phyloP scores from a whole-genome alignment of 495 filamentous ascomycete species.

The Tricharina praecox region DNA sequence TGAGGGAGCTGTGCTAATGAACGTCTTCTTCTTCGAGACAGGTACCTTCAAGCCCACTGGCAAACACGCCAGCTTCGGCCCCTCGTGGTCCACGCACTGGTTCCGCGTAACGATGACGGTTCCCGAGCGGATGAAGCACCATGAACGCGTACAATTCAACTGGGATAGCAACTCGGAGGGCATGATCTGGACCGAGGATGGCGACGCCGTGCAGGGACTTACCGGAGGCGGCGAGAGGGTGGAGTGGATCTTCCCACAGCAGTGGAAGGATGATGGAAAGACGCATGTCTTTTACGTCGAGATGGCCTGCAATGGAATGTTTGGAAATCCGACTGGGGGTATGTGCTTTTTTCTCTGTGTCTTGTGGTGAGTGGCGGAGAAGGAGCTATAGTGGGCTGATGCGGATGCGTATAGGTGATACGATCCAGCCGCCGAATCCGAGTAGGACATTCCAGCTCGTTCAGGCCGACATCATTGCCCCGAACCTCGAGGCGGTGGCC shows the following conservation, averaged over 20 bases:
- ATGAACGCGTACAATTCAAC: slow-evolving; percentile 73
- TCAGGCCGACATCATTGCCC: slow-evolving; percentile 64
- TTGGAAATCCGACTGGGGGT: slow-evolving; percentile 69
- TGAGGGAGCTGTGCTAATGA: too few relatives aligned
- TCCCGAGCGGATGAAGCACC: slow-evolving; percentile 49
- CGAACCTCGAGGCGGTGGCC: slow-evolving; percentile 68
- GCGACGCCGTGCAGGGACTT: slow-evolving; percentile 75
- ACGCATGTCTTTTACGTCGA: slow-evolving; percentile 84
- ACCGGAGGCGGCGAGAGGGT: slow-evolving; percentile 79
- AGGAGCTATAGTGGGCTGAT: slow-evolving; percentile 27
- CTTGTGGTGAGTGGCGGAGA: too few relatives aligned
- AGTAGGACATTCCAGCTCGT: slow-evolving; percentile 38
- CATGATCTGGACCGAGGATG: slow-evolving; percentile 74
- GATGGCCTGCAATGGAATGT: slow-evolving; percentile 98
- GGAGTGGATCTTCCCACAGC: slow-evolving; percentile 76
- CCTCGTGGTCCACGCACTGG: slow-evolving; percentile 98
- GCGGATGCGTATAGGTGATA: slow-evolving; percentile 32
- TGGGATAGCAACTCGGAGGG: slow-evolving; percentile 93
- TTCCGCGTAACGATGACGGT: slow-evolving; percentile 68
- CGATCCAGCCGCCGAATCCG: slow-evolving; percentile 72
- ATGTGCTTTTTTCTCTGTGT: not conserved
- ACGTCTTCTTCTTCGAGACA: slow-evolving; percentile 5
- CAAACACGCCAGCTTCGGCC: slow-evolving; percentile 68
- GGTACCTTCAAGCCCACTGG: slow-evolving; percentile 60
- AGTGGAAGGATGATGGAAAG: slow-evolving; percentile 60